Evolutionary conservation across 306 rosid genomes (phyloP), one percentile per base, ranked within the genome.

Genomic region (Quercus dentata): DNA sequence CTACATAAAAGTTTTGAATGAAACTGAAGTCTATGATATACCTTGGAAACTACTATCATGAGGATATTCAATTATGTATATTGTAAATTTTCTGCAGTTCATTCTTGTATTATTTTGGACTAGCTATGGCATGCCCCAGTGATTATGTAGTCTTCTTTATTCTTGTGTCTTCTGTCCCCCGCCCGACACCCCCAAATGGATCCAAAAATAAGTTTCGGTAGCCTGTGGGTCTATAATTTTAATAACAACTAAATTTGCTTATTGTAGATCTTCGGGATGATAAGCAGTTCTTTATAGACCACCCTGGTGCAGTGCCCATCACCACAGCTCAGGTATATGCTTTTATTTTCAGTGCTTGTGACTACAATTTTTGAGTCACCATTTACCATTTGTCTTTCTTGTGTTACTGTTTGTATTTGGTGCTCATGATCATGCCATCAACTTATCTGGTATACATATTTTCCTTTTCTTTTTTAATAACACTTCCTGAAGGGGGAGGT

Each of bases 211-310:
- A 4, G 11, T 12, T 49, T 10, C 27, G 0, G 64, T 58, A 27
- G 23, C 64, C 54, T 13, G 15, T 62, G 9, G 33, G 38, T 25
- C 30, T 13, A 2, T 59, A 54, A 63, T 82, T 84, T 78, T 85
- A 64, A 56, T 85, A 82, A 56, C 69, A 56, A 41, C 76, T 75
- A 30, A 78, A 83, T 79, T 74, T 84, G 35, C 73, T 76, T 86
- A 70, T 70, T 87, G 71, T 85, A 94, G 99, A 94, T 88, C 97
- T 94, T 79, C 92, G 97, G 55, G 99, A 92, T 72, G 99, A 94
- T 83, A 90, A 83, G 76, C 92, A 92, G 77, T 94, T 91, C 88
- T 87, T 94, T 73, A 78, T 72, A 65, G 92, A 94, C 78, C 99
- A 94, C 81, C 97, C 97, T 1, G 95, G 95, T 76, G 94, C 97